Evolutionary conservation across 1,139 yeast species (phyloP).

Genomic region (Nakaseomyces sp.): DNA sequence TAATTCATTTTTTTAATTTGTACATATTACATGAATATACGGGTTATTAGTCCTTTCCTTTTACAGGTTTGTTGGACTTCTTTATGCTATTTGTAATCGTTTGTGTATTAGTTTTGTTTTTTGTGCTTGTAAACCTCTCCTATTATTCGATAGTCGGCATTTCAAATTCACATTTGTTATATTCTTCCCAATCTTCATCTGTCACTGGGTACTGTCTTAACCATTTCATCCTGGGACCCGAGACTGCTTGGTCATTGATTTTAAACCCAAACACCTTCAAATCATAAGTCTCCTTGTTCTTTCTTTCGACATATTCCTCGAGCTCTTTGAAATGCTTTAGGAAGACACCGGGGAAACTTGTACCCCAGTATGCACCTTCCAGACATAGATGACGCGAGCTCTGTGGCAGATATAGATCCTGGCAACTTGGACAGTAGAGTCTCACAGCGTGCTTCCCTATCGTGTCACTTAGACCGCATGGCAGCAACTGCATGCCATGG

Average conservation of each 20-base stretch:
- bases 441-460: slow-evolving; percentile 90
- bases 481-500: slow-evolving; percentile 85
- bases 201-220: slow-evolving; percentile 65
- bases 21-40: slow-evolving; percentile 2
- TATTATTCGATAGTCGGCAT: slow-evolving; percentile 34
- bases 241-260: slow-evolving; percentile 60
- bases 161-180: slow-evolving; percentile 51
- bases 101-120: background rate
- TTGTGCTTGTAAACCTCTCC: too few relatives aligned
- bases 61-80: background rate
- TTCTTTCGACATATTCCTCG: slow-evolving; percentile 45
- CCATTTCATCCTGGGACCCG: slow-evolving; percentile 97
- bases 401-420: slow-evolving; percentile 80
- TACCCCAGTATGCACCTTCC: slow-evolving; percentile 96
- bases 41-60: background rate
- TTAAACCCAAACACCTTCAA: slow-evolving; percentile 83
- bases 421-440: slow-evolving; percentile 88
- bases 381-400: slow-evolving; percentile 76
- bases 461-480: slow-evolving; percentile 84
- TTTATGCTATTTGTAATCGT: background rate
- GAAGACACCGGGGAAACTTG: slow-evolving; percentile 88
- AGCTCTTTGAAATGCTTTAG: slow-evolving; percentile 85
- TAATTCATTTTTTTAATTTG: too few relatives aligned
- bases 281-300: slow-evolving; percentile 46
- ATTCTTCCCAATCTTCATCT: slow-evolving; percentile 50